phyloP scores from a whole-genome alignment of 1,139 yeast species.

The Hemisphaericaspora xylofermentans region DNA sequence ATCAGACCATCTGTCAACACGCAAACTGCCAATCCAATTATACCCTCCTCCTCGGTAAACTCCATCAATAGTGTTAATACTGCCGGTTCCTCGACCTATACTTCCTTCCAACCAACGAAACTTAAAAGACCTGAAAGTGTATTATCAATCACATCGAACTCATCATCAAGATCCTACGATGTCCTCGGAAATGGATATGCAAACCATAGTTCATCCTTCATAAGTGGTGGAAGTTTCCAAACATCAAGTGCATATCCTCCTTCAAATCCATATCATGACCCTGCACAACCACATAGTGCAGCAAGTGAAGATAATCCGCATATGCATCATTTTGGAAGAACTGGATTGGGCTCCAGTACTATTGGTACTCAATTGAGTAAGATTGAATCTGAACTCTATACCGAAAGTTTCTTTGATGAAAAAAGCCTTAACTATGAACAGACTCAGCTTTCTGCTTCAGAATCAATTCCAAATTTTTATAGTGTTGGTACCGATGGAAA shows the following conservation, averaged over 20 bases:
- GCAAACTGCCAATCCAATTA: conserved; percentile 4
- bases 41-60: conserved; percentile 4
- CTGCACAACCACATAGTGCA: conserved; percentile 1
- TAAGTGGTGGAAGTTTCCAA: conserved; percentile 22
- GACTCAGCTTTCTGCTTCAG: conserved; percentile 8
- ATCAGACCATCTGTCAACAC: conserved; percentile 15
- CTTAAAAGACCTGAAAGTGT: conserved; percentile 47
- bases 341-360: conserved; percentile 15
- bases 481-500: conserved; percentile 4
- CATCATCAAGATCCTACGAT: conserved; percentile 28
- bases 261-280: conserved; percentile 14
- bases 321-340: conserved; percentile 15
- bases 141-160: conserved; percentile 39
- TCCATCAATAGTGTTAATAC: background rate
- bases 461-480: conserved; percentile 13
- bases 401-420: conserved; percentile 14
- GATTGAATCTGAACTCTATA: conserved; percentile 16
- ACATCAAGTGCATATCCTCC: conserved; percentile 37
- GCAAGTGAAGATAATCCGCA: conserved; percentile 10
- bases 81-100: conserved; percentile 2
- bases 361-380: conserved; percentile 17
- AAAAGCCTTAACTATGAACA: conserved; percentile 2
- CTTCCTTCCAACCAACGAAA: conserved; percentile 23
- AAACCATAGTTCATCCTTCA: conserved; percentile 11
- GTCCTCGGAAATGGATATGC: conserved; percentile 8